phyloP scores from a whole-genome alignment of 129 eudicot genomes.

The Artemisia tridentata region DNA sequence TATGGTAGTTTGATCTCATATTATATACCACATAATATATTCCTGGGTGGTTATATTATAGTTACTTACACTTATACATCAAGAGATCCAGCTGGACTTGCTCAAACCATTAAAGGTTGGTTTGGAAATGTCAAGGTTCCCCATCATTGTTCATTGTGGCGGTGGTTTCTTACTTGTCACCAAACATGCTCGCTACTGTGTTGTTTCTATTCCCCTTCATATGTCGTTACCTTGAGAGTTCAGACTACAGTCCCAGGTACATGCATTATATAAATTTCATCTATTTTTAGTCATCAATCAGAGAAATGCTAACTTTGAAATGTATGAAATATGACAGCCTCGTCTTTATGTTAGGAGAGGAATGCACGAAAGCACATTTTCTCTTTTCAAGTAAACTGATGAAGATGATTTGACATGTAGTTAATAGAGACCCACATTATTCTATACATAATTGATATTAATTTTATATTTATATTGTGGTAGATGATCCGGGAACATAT shows the following conservation, averaged over 20 bases:
- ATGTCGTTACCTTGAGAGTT: constrained; percentile 86
- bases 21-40: no score
- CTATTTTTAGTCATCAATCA: background rate
- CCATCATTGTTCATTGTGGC: constrained; percentile 82
- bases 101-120: constrained; percentile 89
- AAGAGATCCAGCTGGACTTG: constrained; percentile 76
- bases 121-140: constrained; percentile 66
- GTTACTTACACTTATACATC: constrained; percentile 89
- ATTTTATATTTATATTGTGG: no score
- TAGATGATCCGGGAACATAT: no score
- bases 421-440: no score
- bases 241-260: constrained; percentile 94
- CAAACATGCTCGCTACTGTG: constrained; percentile 83
- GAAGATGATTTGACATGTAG: no score
- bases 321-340: constrained; percentile 54
- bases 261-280: background rate
- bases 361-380: constrained; percentile 91
- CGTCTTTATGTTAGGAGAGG: constrained; percentile 99
- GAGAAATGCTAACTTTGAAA: constrained; percentile 4
- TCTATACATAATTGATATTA: no score
- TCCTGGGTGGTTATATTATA: constrained; percentile 83
- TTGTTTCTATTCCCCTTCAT: constrained; percentile 83
- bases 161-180: constrained; percentile 83
- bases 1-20: no score
- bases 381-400: constrained; percentile 97